phyloP scores from a whole-genome alignment of 768 basidiomycete species.

The Mycena chlorophos region DNA sequence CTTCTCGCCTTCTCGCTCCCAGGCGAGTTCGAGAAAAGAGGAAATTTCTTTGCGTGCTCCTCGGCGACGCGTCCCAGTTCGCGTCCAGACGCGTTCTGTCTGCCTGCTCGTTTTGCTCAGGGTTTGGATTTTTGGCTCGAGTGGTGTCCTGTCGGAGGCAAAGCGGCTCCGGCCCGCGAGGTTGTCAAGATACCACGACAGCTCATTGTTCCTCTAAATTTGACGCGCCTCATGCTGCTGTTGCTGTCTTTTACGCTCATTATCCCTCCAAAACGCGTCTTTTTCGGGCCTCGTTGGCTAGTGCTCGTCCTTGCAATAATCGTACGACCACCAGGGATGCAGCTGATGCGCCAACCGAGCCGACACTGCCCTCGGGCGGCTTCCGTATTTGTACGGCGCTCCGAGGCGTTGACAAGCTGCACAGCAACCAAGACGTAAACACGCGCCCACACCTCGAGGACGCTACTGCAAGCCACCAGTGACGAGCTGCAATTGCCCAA shows the following conservation, averaged over 20 bases:
- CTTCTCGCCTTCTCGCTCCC: no score
- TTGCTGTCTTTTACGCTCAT: neutral
- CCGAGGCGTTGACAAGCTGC: no score
- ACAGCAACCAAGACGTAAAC: no score
- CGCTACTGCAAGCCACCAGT: no score
- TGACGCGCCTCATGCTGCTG: conserved; percentile 15
- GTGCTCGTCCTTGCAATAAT: neutral
- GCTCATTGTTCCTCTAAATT: conserved; percentile 15
- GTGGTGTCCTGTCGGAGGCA: conserved; percentile 8
- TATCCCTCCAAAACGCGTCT: conserved; percentile 5
- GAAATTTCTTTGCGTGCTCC: no score
- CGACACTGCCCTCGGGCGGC: no score
- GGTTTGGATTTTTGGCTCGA: neutral
- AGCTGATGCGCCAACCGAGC: no score
- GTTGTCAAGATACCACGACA: conserved; percentile 15
- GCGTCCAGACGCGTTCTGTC: neutral
- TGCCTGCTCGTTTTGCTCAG: neutral
- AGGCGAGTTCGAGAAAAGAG: no score
- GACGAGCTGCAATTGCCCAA: no score
- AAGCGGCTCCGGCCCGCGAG: neutral
- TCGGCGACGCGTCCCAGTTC: no score
- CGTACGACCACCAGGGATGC: neutral
- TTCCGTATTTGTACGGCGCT: no score
- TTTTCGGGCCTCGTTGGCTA: conserved; percentile 7
- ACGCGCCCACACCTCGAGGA: no score